phyloP scores from a whole-genome alignment of 768 basidiomycete species.

The Solioccasus polychromus region DNA sequence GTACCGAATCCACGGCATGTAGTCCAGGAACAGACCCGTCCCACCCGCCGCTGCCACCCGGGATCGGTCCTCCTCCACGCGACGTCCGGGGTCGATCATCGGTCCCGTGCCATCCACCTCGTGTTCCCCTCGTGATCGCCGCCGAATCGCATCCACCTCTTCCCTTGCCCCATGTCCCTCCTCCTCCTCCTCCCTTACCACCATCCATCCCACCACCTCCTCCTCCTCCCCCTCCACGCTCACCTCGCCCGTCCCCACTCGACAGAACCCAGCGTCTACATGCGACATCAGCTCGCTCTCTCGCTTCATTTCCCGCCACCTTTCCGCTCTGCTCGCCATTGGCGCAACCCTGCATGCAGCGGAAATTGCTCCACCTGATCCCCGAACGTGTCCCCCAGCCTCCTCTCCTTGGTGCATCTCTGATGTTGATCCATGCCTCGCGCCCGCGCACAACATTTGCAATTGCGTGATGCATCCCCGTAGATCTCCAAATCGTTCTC shows the following conservation, averaged over 20 bases:
- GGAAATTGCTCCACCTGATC: constrained; percentile 33
- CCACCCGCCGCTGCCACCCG: constrained; percentile 44
- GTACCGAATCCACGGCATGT: constrained; percentile 61
- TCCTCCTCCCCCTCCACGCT: constrained; percentile 38
- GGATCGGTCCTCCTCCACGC: constrained; percentile 41
- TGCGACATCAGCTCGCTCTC: constrained; percentile 51
- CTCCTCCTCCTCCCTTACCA: constrained; percentile 13
- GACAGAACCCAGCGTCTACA: constrained; percentile 47
- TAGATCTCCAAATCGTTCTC: constrained; percentile 49
- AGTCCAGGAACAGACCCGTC: constrained; percentile 68
- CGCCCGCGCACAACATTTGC: constrained; percentile 48
- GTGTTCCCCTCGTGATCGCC: constrained; percentile 45
- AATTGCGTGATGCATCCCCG: constrained; percentile 61
- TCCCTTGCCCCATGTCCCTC: constrained; percentile 43
- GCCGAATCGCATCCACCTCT: constrained; percentile 43
- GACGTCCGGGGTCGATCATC: too few relatives aligned
- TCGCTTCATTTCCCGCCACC: constrained; percentile 27
- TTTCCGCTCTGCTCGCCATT: constrained; percentile 13
- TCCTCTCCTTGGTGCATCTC: constrained; percentile 27
- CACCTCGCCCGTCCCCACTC: constrained; percentile 41
- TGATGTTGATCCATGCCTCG: constrained; percentile 31
- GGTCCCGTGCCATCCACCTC: constrained; percentile 30
- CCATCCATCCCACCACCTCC: constrained; percentile 55
- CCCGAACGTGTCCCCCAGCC: constrained; percentile 28
- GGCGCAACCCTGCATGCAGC: constrained; percentile 24